phyloP scores from a whole-genome alignment of 805 yeast genomes.

The Starmerella bombicola region DNA sequence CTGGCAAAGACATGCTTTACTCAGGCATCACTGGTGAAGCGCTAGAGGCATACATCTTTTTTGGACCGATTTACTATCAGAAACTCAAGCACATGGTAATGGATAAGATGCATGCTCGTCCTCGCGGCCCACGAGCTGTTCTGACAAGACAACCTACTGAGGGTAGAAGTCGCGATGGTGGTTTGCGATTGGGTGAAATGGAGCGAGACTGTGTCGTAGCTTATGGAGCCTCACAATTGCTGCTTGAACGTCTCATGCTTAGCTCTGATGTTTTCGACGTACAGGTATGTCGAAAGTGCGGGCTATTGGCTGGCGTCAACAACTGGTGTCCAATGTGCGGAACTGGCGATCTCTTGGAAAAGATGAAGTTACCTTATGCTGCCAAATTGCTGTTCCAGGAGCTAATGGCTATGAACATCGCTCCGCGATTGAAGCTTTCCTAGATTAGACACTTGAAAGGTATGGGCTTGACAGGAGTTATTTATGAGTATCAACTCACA shows the following conservation, averaged over 20 bases:
- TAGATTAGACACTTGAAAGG: no score
- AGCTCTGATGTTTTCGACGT: constrained; percentile 97
- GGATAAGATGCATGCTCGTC: constrained; percentile 99
- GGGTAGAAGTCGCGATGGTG: constrained; percentile 98
- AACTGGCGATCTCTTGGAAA: constrained; percentile 70
- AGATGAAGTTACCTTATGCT: constrained; percentile 98
- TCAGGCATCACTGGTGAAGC: constrained; percentile 97
- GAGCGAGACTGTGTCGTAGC: constrained; percentile 99
- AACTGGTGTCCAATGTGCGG: constrained; percentile 98
- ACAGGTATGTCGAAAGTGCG: constrained; percentile 86
- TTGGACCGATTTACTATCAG: constrained; percentile 96
- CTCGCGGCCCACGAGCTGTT: constrained; percentile 97
- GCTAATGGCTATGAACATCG: constrained; percentile 94
- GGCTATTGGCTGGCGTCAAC: constrained; percentile 82
- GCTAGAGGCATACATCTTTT: constrained; percentile 92
- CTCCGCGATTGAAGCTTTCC: constrained; percentile 74
- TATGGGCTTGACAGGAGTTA: no score
- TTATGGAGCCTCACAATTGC: constrained; percentile 91
- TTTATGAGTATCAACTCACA: no score
- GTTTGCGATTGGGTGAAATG: constrained; percentile 97
- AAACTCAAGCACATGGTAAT: constrained; percentile 97
- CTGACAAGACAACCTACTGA: constrained; percentile 97
- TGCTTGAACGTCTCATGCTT: constrained; percentile 87
- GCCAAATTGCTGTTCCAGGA: constrained; percentile 96
- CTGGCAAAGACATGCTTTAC: constrained; percentile 95